These are phyloP conservation scores for Pseudocercospora fuligena DNA, from an alignment of 2,329 filamentous ascomycete genomes.

Conservation along the genomic window DNA sequence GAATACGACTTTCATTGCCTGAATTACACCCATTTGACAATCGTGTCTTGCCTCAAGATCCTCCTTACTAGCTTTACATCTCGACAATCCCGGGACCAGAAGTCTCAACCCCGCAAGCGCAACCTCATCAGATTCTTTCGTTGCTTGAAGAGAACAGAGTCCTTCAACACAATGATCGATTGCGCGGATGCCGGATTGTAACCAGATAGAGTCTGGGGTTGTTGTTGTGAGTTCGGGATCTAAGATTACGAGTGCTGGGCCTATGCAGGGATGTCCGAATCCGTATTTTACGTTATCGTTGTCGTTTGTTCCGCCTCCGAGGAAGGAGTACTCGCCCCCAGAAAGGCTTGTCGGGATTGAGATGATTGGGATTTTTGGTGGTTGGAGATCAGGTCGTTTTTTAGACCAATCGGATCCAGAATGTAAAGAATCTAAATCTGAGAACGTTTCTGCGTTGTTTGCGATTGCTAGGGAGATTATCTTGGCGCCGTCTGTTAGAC, in stretches of 20 bases:
- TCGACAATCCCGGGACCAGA: conserved; percentile 52
- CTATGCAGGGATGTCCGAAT: conserved; percentile 34
- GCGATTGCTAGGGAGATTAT: conserved; percentile 51
- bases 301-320: conserved; percentile 47
- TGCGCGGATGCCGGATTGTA: conserved; percentile 61
- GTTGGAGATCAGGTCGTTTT: conserved; percentile 9
- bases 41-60: conserved; percentile 51
- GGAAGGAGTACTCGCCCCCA: conserved; percentile 42
- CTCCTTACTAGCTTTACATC: conserved; percentile 42
- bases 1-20: conserved; percentile 58
- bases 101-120: conserved; percentile 46
- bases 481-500: conserved; percentile 62
- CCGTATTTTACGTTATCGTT: conserved; percentile 21
- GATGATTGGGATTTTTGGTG: conserved; percentile 25
- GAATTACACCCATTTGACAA: conserved; percentile 58
- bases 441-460: conserved; percentile 21
- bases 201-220: conserved; percentile 60
- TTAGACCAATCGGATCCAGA: conserved; percentile 21
- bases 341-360: conserved; percentile 29
- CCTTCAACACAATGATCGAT: conserved; percentile 65
- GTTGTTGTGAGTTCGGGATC: conserved; percentile 58
- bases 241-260: conserved; percentile 60
- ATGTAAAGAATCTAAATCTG: conserved; percentile 16
- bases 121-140: conserved; percentile 43
- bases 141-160: conserved; percentile 50